Conservation (phyloP, 225 moss, liverwort and hornwort species). For the Neckera pumila region DNA sequence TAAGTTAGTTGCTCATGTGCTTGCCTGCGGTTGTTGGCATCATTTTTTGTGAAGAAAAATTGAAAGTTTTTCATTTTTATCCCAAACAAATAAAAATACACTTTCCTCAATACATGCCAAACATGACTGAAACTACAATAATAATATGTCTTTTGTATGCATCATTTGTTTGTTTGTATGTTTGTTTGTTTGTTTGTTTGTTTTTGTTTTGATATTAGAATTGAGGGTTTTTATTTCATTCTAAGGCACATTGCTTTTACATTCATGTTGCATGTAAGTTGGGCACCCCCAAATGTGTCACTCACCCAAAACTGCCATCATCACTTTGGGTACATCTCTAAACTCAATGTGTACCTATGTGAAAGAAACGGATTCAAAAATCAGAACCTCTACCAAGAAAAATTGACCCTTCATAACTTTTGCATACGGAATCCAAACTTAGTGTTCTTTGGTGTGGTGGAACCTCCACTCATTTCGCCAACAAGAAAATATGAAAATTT, state of each 20-base stretch:
- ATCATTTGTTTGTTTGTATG: neutral
- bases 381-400: neutral
- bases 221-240: neutral
- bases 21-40: too few relatives aligned
- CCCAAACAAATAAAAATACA: too few relatives aligned
- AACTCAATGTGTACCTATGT: neutral
- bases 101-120: neutral
- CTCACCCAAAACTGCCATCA: neutral
- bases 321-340: neutral
- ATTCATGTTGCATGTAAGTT: neutral
- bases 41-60: neutral
- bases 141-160: neutral
- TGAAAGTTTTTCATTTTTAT: neutral
- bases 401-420: neutral
- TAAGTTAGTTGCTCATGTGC: neutral
- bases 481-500: neutral
- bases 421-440: neutral
- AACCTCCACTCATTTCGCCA: neutral
- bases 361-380: neutral
- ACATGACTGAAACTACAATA: neutral
- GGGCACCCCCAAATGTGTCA: too few relatives aligned
- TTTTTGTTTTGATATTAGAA: neutral
- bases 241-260: neutral
- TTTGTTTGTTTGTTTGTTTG: neutral
- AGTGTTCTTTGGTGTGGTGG: rapidly evolving